A percentile compares a stretch with the other conserved stretches of the same genome.
These are phyloP conservation scores for Vitis vinifera DNA, from an alignment of 164 flowering plant species.

Conservation along the genomic window DNA sequence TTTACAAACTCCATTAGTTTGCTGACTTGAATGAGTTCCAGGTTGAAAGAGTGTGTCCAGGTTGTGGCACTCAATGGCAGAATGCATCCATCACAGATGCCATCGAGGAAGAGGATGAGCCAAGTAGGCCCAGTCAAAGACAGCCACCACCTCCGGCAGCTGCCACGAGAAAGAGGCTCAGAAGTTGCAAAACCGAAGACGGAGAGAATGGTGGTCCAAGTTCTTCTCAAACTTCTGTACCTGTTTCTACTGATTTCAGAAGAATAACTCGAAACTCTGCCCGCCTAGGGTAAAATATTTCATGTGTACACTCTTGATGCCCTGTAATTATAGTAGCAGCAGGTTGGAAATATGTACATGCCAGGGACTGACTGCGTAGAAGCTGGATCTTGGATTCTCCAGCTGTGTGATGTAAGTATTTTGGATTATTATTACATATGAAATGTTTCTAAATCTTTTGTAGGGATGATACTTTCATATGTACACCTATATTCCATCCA, in stretches of 20 bases:
- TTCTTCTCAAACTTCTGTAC: slow-evolving; percentile 9
- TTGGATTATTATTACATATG: too few species aligned
- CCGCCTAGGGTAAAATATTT: slow-evolving; percentile 7
- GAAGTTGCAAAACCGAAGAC: neutral
- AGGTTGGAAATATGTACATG: too few species aligned
- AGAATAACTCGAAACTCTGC: slow-evolving; percentile 28
- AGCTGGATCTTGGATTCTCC: too few species aligned
- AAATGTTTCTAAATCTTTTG: too few species aligned
- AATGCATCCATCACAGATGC: slow-evolving; percentile 34
- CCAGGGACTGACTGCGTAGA: too few species aligned
- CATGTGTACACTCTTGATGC: too few species aligned
- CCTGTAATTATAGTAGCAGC: too few species aligned
- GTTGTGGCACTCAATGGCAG: slow-evolving; percentile 65
- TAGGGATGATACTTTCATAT: too few species aligned
- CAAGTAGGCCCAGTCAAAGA: slow-evolving; percentile 21
- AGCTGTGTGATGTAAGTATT: too few species aligned
- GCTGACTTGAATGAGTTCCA: slow-evolving; percentile 19
- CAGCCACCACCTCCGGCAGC: slow-evolving; percentile 20
- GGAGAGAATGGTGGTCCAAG: neutral
- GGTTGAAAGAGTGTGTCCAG: slow-evolving; percentile 66
- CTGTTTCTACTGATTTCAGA: slow-evolving; percentile 8
- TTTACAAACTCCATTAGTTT: neutral
- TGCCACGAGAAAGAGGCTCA: slow-evolving; percentile 24
- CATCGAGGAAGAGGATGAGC: slow-evolving; percentile 37
- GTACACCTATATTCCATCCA: too few species aligned